A percentile compares a stretch with the other conserved stretches of the same genome.
Evolutionary conservation across 2,329 filamentous ascomycete genomes (phyloP).

Genomic region (Blastomyces emzantsi): DNA sequence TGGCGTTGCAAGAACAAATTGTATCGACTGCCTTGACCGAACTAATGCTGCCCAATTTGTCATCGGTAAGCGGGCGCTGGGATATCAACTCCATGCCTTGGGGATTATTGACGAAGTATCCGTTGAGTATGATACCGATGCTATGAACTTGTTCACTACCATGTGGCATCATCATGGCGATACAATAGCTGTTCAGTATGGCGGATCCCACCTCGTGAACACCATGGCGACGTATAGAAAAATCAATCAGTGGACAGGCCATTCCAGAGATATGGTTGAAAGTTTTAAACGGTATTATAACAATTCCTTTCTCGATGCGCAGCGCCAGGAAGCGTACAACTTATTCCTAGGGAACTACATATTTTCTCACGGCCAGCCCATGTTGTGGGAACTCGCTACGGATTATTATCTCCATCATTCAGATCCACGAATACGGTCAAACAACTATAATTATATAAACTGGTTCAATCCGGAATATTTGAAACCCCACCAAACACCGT

Average conservation of each 20-base stretch:
- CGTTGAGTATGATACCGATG: slow-evolving; percentile 90
- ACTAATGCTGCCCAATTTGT: slow-evolving; percentile 98
- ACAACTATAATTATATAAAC: slow-evolving; percentile 66
- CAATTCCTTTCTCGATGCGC: slow-evolving; percentile 96
- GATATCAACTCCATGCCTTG: slow-evolving; percentile 82
- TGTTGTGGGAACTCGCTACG: slow-evolving; percentile 92
- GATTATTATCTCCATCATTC: slow-evolving; percentile 96
- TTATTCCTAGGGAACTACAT: slow-evolving; percentile 95
- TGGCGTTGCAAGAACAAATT: slow-evolving; percentile 89
- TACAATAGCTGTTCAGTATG: slow-evolving; percentile 95
- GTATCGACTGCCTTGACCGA: slow-evolving; percentile 93
- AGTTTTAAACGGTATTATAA: slow-evolving; percentile 99
- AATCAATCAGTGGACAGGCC: slow-evolving; percentile 97
- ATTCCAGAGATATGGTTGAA: slow-evolving; percentile 97
- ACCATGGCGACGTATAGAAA: slow-evolving; percentile 99
- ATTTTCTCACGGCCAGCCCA: slow-evolving; percentile 74
- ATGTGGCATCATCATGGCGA: slow-evolving; percentile 99
- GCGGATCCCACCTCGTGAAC: slow-evolving; percentile 93
- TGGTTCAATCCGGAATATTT: slow-evolving; percentile 78
- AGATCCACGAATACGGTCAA: slow-evolving; percentile 64
- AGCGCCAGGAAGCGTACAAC: slow-evolving; percentile 96
- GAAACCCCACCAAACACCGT: slow-evolving; percentile 52
- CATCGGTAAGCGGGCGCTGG: slow-evolving; percentile 87
- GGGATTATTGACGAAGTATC: slow-evolving; percentile 72
- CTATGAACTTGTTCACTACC: slow-evolving; percentile 89